A percentile compares a stretch with the other conserved stretches of the same genome.
Conservation (phyloP, 2,329 filamentous ascomycete genomes). For the Akanthomyces muscarius region DNA sequence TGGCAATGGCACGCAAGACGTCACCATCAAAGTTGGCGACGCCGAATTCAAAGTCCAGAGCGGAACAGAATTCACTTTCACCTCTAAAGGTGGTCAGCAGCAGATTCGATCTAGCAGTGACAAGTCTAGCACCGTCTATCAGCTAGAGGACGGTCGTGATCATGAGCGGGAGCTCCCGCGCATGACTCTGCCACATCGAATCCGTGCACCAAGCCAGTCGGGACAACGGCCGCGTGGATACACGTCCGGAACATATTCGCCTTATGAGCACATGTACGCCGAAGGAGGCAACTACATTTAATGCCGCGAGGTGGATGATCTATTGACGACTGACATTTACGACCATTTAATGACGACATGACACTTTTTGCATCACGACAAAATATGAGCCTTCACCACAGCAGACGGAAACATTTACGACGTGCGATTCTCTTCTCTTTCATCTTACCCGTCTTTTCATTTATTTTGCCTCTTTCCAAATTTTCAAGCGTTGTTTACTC, state of each 20-base stretch:
- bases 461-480: conserved; percentile 8
- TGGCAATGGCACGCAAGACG: conserved; percentile 50
- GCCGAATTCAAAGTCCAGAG: conserved; percentile 54
- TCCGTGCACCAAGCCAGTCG: conserved; percentile 48
- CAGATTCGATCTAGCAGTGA: conserved; percentile 47
- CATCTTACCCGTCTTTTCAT: conserved; percentile 19
- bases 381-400: conserved; percentile 2
- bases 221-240: conserved; percentile 39
- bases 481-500: conserved; percentile 23
- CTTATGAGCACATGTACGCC: conserved; percentile 19
- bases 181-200: conserved; percentile 36
- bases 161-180: conserved; percentile 39
- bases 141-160: conserved; percentile 44
- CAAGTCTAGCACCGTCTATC: conserved; percentile 44
- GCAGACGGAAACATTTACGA: conserved; percentile 14
- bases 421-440: conserved; percentile 18
- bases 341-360: conserved; percentile 18
- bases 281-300: conserved; percentile 17
- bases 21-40: conserved; percentile 58
- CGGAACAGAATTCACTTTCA: conserved; percentile 58
- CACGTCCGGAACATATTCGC: conserved; percentile 24
- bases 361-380: conserved; percentile 8
- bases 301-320: not conserved
- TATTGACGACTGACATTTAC: not conserved
- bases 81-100: conserved; percentile 27